Percentiles rank a stretch among this genome's conserved stretches.
Conservation (phyloP, 257 asterid species). For the Solanum virginianum region DNA sequence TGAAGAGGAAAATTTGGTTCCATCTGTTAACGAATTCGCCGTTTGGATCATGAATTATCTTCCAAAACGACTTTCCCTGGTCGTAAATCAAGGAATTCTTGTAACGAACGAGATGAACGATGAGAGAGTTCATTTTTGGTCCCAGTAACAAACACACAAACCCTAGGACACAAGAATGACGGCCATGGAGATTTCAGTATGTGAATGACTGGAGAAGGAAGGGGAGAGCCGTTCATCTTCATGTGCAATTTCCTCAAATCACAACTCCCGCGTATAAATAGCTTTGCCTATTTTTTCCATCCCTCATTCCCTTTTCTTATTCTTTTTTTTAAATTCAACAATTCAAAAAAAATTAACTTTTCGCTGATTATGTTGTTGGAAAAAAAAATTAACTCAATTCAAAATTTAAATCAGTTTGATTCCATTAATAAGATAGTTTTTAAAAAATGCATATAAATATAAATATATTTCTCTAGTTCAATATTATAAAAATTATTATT, state of each 20-base stretch:
- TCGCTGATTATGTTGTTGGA: no score
- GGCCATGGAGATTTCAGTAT: neutral
- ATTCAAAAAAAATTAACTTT: no score
- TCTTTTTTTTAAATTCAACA: no score
- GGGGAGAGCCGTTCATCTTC: slow-evolving; percentile 11
- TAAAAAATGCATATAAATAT: no score
- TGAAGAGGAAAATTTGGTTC: slow-evolving; percentile 57
- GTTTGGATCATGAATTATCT: slow-evolving; percentile 58
- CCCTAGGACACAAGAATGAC: neutral
- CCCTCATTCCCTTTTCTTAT: neutral
- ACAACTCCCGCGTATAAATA: neutral
- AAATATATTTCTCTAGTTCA: no score
- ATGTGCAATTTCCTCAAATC: neutral
- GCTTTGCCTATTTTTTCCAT: neutral
- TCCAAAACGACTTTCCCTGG: slow-evolving; percentile 50
- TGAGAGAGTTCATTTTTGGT: slow-evolving; percentile 20
- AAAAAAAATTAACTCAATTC: no score
- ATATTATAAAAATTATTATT: no score
- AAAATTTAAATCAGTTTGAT: no score
- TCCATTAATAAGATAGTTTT: no score
- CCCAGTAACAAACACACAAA: neutral
- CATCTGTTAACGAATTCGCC: slow-evolving; percentile 48
- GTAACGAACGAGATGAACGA: slow-evolving; percentile 16
- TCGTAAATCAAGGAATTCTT: slow-evolving; percentile 27
- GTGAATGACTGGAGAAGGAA: slow-evolving; percentile 9